phyloP scores from a whole-genome alignment of 306 rosid species.

The Pachyrhizus erosus region DNA sequence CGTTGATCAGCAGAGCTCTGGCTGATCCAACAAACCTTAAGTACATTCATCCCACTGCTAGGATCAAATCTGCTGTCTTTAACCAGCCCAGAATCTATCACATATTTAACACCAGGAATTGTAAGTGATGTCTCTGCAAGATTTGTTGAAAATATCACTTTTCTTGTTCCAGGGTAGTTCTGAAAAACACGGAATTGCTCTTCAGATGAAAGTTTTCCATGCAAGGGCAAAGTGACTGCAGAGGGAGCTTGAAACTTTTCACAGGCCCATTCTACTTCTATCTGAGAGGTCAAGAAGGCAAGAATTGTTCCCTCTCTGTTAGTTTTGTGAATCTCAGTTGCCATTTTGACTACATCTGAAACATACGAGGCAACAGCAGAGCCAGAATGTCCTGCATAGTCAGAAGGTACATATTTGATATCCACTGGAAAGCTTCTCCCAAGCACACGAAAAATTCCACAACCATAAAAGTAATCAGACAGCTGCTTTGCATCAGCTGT shows the following conservation, averaged over 20 bases:
- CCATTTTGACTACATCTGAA: slow-evolving; percentile 70
- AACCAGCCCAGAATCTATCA: slow-evolving; percentile 83
- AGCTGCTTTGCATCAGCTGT: slow-evolving; percentile 85
- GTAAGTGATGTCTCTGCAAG: slow-evolving; percentile 96
- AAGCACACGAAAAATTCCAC: slow-evolving; percentile 74
- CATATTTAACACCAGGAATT: slow-evolving; percentile 95
- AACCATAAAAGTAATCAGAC: slow-evolving; percentile 71
- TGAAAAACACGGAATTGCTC: slow-evolving; percentile 81
- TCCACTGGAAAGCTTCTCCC: slow-evolving; percentile 95
- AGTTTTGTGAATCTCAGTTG: slow-evolving; percentile 68
- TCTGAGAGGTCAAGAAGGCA: slow-evolving; percentile 94
- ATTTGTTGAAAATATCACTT: slow-evolving; percentile 91
- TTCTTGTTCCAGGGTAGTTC: slow-evolving; percentile 71
- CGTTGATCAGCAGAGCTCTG: slow-evolving; percentile 95
- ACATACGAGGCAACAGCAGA: slow-evolving; percentile 62
- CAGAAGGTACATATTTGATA: slow-evolving; percentile 68
- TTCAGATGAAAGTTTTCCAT: slow-evolving; percentile 83
- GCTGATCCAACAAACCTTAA: slow-evolving; percentile 84
- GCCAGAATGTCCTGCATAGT: slow-evolving; percentile 45
- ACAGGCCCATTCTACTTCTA: slow-evolving; percentile 96
- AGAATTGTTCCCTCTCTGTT: slow-evolving; percentile 87
- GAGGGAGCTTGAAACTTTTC: slow-evolving; percentile 67
- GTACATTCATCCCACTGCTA: slow-evolving; percentile 88
- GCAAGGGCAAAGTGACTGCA: slow-evolving; percentile 78
- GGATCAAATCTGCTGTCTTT: slow-evolving; percentile 92